Conservation (phyloP, 192 early-diverging fungal genomes). For the Coemansia sp. region DNA sequence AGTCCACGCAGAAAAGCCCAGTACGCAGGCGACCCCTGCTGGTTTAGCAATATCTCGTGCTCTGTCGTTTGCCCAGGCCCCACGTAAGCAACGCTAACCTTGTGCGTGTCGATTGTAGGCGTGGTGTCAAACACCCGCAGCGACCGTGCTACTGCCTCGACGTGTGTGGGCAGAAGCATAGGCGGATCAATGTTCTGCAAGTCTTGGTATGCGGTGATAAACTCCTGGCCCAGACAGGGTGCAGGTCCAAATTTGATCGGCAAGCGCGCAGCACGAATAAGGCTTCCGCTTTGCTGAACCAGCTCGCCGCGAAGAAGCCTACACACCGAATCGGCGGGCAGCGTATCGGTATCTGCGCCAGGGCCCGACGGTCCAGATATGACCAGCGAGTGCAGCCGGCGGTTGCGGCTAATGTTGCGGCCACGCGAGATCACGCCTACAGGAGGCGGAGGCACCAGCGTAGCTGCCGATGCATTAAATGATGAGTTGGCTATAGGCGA, state of each 20-base stretch:
- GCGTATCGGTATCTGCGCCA: constrained; percentile 17
- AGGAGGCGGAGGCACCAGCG: constrained; percentile 16
- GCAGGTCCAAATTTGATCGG: constrained; percentile 41
- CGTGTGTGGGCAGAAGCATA: constrained; percentile 65
- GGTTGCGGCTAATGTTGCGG: constrained; percentile 35
- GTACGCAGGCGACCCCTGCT: constrained; percentile 83
- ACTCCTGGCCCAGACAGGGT: constrained; percentile 49
- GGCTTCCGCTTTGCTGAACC: constrained; percentile 9
- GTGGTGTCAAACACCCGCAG: constrained; percentile 83
- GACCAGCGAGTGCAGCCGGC: constrained; percentile 26
- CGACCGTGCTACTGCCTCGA: constrained; percentile 70
- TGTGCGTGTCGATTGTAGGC: constrained; percentile 90
- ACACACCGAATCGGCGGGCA: constrained; percentile 35
- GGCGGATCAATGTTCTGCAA: constrained; percentile 59
- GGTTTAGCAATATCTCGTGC: constrained; percentile 83
- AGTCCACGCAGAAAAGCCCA: constrained; percentile 79
- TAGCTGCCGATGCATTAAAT: constrained; percentile 53
- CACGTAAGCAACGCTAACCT: constrained; percentile 93
- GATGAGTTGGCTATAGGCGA: constrained; percentile 26
- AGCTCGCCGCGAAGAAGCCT: constrained; percentile 46
- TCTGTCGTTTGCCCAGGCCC: constrained; percentile 83
- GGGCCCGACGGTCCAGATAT: constrained; percentile 6
- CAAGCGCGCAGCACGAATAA: constrained; percentile 19
- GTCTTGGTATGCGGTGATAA: constrained; percentile 68
- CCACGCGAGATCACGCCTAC: constrained; percentile 22